Conservation (phyloP, 768 basidiomycete species). For the Lyophyllum atratum region DNA sequence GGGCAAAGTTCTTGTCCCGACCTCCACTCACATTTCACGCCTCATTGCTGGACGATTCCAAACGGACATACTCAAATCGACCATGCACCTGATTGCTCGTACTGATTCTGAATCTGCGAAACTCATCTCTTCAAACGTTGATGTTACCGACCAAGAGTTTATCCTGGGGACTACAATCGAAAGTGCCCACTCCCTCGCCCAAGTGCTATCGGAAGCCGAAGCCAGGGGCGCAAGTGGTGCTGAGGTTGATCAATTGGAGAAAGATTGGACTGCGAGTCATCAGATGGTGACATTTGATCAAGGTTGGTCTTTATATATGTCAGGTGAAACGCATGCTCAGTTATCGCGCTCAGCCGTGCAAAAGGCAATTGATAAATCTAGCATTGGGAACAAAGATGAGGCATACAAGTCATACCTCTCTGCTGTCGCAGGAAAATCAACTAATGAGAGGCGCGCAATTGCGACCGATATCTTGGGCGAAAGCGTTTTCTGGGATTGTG, state of each 20-base stretch:
- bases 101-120: slow-evolving; percentile 90
- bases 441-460: slow-evolving; percentile 66
- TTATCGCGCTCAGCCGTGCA: slow-evolving; percentile 51
- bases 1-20: slow-evolving; percentile 92
- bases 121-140: slow-evolving; percentile 83
- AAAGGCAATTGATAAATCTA: slow-evolving; percentile 52
- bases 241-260: slow-evolving; percentile 75
- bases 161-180: slow-evolving; percentile 62
- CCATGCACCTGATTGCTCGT: slow-evolving; percentile 87
- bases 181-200: slow-evolving; percentile 57
- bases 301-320: slow-evolving; percentile 48
- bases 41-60: slow-evolving; percentile 88
- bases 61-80: slow-evolving; percentile 85
- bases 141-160: slow-evolving; percentile 79
- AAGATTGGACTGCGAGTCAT: slow-evolving; percentile 69
- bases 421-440: slow-evolving; percentile 66
- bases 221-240: slow-evolving; percentile 59
- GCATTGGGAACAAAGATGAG: slow-evolving; percentile 51
- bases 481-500: slow-evolving; percentile 87
- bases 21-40: slow-evolving; percentile 83
- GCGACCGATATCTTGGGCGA: slow-evolving; percentile 76
- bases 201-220: slow-evolving; percentile 71
- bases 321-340: slow-evolving; percentile 1
- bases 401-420: slow-evolving; percentile 61
- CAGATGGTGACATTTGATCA: slow-evolving; percentile 82